Evolutionary conservation across 176 grass and related monocot species (phyloP).

Genomic region (Oryza coarctata): DNA sequence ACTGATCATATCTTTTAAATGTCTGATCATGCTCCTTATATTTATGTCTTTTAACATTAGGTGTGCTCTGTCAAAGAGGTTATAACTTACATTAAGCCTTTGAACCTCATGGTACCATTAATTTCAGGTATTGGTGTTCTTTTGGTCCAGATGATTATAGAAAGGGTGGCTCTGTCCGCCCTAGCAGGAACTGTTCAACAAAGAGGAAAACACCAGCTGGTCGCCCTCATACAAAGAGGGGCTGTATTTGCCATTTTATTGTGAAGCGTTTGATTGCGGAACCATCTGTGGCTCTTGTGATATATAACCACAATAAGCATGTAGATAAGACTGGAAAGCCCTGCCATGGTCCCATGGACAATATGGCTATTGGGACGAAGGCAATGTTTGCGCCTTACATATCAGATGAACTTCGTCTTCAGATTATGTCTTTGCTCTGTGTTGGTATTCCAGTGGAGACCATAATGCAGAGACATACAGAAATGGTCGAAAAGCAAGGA

Average conservation of each 20-base stretch:
- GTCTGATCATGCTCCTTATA: background rate
- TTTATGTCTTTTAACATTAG: background rate
- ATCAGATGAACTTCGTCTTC: slow-evolving; percentile 81
- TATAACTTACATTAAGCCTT: slow-evolving; percentile 13
- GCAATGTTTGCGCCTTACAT: slow-evolving; percentile 97
- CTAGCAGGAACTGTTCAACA: slow-evolving; percentile 62
- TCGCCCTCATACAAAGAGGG: slow-evolving; percentile 95
- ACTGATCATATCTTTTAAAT: background rate
- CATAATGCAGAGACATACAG: slow-evolving; percentile 92
- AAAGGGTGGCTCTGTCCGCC: slow-evolving; percentile 68
- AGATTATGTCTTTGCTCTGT: slow-evolving; percentile 86
- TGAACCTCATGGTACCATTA: slow-evolving; percentile 16
- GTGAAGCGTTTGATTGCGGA: slow-evolving; percentile 94
- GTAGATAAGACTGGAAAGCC: slow-evolving; percentile 85
- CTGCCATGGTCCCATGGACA: slow-evolving; percentile 91
- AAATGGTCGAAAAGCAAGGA: slow-evolving; percentile 79
- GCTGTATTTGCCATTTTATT: slow-evolving; percentile 97
- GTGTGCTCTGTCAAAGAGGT: slow-evolving; percentile 19
- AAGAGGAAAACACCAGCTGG: slow-evolving; percentile 86
- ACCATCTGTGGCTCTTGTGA: slow-evolving; percentile 87
- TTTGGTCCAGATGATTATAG: slow-evolving; percentile 95
- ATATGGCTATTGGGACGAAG: slow-evolving; percentile 77
- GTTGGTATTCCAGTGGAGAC: slow-evolving; percentile 90
- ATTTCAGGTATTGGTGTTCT: slow-evolving; percentile 95
- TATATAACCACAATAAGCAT: slow-evolving; percentile 98